Base-by-base conservation (phyloP, 164 flowering plant species). In the Umbilicus rupestris region DNA sequence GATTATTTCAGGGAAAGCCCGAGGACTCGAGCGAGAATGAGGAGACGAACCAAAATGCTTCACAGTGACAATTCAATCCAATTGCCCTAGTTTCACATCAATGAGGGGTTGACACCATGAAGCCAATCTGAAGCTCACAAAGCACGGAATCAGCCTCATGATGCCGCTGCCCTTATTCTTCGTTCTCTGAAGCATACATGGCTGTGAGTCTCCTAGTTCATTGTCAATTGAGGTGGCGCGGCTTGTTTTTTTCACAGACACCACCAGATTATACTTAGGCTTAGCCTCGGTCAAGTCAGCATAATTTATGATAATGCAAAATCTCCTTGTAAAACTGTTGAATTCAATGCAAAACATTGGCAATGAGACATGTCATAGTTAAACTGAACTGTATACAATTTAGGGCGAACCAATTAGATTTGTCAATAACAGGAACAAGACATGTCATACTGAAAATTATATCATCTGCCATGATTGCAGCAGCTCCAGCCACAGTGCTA, bases 1-100 rank as follows among this genome's bases (percentile, higher is more conserved):
- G 22, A 29, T 35, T 62, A 20, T 46, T 49, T 46, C 79, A 81
- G 84, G 82, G 72, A 1, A 81, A 79, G 41, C 60, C 71, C 24
- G 73, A 74, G 46, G 74, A 70, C 29, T 47, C 70, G 2, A 66
- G 17, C 39, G 78, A 71, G 24, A 73, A 41, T 30, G 73, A 62
- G 33, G 69, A 12, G 29, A 11, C 60, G 0, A 55, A 55, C 33
- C 60, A 26, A 8, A 55, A 55, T 55, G 60, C 60, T 55, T 28
- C 33, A 3, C 16, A 55, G 9, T 55, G 60, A 55, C 35, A 55
- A 4, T 6, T 16, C 6, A 2, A 28, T 55, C 11, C 28, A 15
- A 55, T 11, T 33, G 28, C 33, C 33, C 4, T 26, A 15, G 28
- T 26, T 55, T 55, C 15, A 3, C 57, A 50, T n/a, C 60, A 55